Conservation (phyloP, 305 asterid genomes). For the Fraxinus sp. region DNA sequence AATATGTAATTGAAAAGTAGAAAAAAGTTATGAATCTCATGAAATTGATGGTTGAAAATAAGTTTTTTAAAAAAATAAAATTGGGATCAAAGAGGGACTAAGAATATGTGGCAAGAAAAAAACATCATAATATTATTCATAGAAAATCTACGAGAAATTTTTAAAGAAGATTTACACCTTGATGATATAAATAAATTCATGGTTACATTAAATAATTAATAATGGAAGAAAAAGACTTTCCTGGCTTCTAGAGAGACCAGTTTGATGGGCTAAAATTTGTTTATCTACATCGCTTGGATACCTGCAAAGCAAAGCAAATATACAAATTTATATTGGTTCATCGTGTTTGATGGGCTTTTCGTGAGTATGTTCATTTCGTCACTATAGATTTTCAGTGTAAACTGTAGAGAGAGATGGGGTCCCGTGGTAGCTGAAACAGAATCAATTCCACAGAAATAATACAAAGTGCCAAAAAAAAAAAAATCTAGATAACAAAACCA, state of each 20-base stretch:
- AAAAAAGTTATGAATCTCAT: too few species aligned
- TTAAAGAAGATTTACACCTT: neutral
- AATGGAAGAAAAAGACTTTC: conserved; percentile 51
- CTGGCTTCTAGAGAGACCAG: conserved; percentile 99
- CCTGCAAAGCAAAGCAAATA: conserved; percentile 41
- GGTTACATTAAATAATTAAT: conserved; percentile 14
- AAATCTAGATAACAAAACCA: conserved; percentile 13
- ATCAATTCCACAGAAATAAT: too few species aligned
- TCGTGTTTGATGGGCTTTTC: neutral
- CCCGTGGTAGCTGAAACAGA: too few species aligned
- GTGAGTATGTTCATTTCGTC: neutral
- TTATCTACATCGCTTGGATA: conserved; percentile 96
- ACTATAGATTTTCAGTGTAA: neutral
- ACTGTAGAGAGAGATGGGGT: too few species aligned
- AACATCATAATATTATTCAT: neutral
- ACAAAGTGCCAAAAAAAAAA: conserved; percentile 13
- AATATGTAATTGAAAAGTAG: too few species aligned
- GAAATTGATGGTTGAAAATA: too few species aligned
- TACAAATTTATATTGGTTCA: neutral
- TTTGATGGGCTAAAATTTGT: conserved; percentile 92
- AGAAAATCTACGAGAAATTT: neutral
- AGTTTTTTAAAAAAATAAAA: too few species aligned
- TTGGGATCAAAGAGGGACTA: too few species aligned
- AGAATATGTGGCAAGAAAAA: neutral
- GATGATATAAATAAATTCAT: conserved; percentile 23